Evolutionary conservation across 2,329 filamentous ascomycete genomes (phyloP).

Genomic region (Verticillium tricorpus): DNA sequence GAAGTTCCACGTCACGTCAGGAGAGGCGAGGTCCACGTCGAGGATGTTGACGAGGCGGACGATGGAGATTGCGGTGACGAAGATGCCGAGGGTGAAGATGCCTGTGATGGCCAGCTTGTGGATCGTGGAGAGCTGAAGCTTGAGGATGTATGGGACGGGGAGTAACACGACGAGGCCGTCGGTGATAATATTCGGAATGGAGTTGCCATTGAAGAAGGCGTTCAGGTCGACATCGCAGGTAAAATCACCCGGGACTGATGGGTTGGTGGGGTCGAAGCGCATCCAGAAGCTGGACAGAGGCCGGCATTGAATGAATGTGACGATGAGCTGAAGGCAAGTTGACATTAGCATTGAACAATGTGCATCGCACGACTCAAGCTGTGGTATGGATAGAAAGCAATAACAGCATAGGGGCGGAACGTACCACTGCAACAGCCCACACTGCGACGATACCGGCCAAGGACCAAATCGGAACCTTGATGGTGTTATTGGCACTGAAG

Average conservation of each 20-base stretch:
- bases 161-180: slow-evolving; percentile 21
- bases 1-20: slow-evolving; percentile 22
- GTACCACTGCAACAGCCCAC: slow-evolving; percentile 18
- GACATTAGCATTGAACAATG: neutral
- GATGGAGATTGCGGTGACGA: slow-evolving; percentile 15
- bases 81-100: slow-evolving; percentile 19
- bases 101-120: slow-evolving; percentile 19
- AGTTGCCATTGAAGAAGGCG: slow-evolving; percentile 22
- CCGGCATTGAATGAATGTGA: slow-evolving; percentile 14
- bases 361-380: neutral
- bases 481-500: slow-evolving; percentile 14
- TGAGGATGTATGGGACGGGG: slow-evolving; percentile 22
- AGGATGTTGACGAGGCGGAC: slow-evolving; percentile 12
- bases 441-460: slow-evolving; percentile 10
- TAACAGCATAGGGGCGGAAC: neutral
- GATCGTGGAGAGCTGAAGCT: slow-evolving; percentile 16
- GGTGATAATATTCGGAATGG: slow-evolving; percentile 20
- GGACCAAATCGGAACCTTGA: slow-evolving; percentile 14
- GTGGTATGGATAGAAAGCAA: accelerated
- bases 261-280: slow-evolving; percentile 11
- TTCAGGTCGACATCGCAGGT: slow-evolving; percentile 12
- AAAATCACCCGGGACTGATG: slow-evolving; percentile 8
- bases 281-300: slow-evolving; percentile 15
- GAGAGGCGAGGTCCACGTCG: slow-evolving; percentile 8
- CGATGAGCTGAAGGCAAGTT: slow-evolving; percentile 8